Evolutionary conservation across 176 grass and related monocot species (phyloP), one percentile per base, ranked within the genome.

Genomic region (Puya raimondii): DNA sequence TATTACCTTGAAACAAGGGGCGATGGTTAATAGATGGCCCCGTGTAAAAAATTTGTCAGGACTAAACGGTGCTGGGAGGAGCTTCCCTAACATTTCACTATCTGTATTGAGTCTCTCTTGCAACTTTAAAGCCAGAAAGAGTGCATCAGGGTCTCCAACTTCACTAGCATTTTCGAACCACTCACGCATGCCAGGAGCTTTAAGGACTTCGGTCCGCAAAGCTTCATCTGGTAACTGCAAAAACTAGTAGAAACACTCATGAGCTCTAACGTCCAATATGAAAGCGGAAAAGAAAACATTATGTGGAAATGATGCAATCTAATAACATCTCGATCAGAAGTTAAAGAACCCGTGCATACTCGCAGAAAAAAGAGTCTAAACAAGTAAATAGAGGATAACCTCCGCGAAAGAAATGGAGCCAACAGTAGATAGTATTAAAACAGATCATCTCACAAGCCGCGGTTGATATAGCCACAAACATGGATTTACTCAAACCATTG

Each of bases 71-170:
- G 69, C 80, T 51, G 94, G 84, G 14, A 97, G 82, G 66, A 99
- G 90, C 70, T 85, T 99, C 16, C 89, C 84, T 88, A 99, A 86
- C 50, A 90, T 74, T 23, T 86, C 72, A 21, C 64, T 85, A 74
- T 92, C 86, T 48, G 73, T 49, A 64, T 70, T 79, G 66, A 82
- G 75, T 87, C 75, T 99, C 73, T 99, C 77, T 82, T 93, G 94
- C 75, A 99, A 70, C 75, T 90, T 99, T 71, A 99, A 83, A 83
- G 94, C 94, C 47, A 93, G 78, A 70, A 88, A 88, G 21, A 99
- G 82, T 56, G 94, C 94, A 88, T 99, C 89, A 75, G 94, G 82
- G 83, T 97, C 86, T 66, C 94, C 94, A 78, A 66, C 66, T 51
- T 77, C 72, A 74, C 80, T 72, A 85, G 86, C 94, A 87, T 78